These are phyloP conservation scores for Eucalyptus shirleyi DNA, from an alignment of 345 rosid genomes.

Conservation along the genomic window DNA sequence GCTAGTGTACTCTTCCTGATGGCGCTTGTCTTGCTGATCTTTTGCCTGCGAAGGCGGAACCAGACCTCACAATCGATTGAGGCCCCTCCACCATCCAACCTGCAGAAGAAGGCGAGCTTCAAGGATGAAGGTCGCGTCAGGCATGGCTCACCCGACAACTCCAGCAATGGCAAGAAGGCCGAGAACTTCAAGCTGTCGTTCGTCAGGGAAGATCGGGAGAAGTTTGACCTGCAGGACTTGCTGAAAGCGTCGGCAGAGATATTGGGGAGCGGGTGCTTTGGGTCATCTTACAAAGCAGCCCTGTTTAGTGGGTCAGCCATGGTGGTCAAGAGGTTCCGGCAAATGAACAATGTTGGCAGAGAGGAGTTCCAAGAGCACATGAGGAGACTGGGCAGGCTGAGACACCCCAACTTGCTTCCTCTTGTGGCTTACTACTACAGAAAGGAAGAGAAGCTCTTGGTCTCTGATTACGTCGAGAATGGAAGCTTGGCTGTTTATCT, in stretches of 20 bases:
- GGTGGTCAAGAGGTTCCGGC: conserved; percentile 88
- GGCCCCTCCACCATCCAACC: conserved; percentile 29
- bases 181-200: conserved; percentile 37
- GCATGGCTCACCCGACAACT: conserved; percentile 3
- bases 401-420: conserved; percentile 61
- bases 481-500: conserved; percentile 85
- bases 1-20: conserved; percentile 3
- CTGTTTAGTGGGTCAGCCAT: conserved; percentile 22
- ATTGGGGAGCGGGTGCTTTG: conserved; percentile 77
- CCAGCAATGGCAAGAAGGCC: conserved; percentile 1
- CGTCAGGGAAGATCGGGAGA: conserved; percentile 53
- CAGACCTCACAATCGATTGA: conserved; percentile 10
- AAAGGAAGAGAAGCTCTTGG: conserved; percentile 83
- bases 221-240: conserved; percentile 68
- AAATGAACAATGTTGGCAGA: conserved; percentile 67
- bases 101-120: conserved; percentile 21
- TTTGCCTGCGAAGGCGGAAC: neutral
- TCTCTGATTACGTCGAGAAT: conserved; percentile 29
- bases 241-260: conserved; percentile 87
- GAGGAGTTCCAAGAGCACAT: conserved; percentile 87
- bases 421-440: conserved; percentile 77
- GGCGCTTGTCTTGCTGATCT: neutral
- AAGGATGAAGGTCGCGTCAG: conserved; percentile 1
- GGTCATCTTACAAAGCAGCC: conserved; percentile 69
- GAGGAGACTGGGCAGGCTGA: conserved; percentile 67